Conservation (phyloP, 805 yeast species). For the Hanseniaspora occidentalis region DNA sequence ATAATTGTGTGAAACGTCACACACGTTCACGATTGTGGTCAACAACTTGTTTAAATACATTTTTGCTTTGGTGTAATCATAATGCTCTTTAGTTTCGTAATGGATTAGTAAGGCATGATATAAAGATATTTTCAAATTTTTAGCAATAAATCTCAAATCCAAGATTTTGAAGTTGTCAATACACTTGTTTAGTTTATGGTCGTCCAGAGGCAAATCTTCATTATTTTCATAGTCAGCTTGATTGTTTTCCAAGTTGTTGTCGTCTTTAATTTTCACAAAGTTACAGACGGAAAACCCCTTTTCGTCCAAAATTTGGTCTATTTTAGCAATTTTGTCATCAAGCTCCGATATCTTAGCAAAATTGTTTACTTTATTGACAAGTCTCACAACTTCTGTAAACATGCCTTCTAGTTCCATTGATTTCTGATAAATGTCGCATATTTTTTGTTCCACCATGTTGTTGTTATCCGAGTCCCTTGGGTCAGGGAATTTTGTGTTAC, state of each 20-base stretch:
- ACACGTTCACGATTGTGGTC: not conserved
- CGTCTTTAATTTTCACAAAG: not conserved
- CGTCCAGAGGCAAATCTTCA: not conserved
- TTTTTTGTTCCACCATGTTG: not conserved
- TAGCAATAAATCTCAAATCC: constrained; percentile 2
- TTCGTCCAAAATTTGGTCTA: not conserved
- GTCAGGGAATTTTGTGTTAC: constrained; percentile 3
- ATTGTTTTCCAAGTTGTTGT: constrained; percentile 1
- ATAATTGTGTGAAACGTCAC: constrained; percentile 5
- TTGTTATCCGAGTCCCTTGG: not conserved
- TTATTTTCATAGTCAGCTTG: constrained; percentile 4
- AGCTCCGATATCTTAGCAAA: constrained; percentile 1
- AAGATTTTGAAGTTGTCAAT: constrained; percentile 3
- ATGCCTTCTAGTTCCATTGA: not conserved
- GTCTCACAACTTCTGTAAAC: constrained; percentile 2
- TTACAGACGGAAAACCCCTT: not conserved
- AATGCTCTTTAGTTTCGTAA: not conserved
- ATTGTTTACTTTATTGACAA: constrained; percentile 1
- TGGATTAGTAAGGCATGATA: constrained; percentile 1
- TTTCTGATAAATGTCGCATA: constrained; percentile 2
- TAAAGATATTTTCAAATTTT: constrained; percentile 1
- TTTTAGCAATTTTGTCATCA: not conserved
- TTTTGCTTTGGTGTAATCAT: not conserved
- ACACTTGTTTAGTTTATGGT: not conserved
- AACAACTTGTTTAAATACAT: not conserved